Percentiles rank a stretch among this genome's conserved stretches.
Conservation (phyloP, 495 filamentous ascomycete genomes). For the Hypoxylon lienhwacheense region DNA sequence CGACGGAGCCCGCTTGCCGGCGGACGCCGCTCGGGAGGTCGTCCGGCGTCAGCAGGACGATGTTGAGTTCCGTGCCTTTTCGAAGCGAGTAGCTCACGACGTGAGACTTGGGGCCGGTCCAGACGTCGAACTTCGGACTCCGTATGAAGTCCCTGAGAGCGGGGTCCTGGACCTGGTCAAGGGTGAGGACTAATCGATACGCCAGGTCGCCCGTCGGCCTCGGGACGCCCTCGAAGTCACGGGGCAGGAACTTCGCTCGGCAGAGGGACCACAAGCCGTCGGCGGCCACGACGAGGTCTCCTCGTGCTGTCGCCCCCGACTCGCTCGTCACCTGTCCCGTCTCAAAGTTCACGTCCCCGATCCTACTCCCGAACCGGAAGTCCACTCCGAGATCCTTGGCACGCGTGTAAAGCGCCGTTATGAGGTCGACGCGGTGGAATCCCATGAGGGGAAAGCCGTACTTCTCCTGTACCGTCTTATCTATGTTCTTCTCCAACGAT, state of each 20-base stretch:
- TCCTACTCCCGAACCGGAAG: constrained; percentile 35
- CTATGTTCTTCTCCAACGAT: constrained; percentile 36
- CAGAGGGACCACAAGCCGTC: constrained; percentile 57
- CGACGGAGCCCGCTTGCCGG: constrained; percentile 41
- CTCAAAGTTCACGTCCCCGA: constrained; percentile 46
- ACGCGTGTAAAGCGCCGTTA: constrained; percentile 42
- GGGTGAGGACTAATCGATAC: constrained; percentile 55
- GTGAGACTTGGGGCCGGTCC: constrained; percentile 63
- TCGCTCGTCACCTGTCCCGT: constrained; percentile 40
- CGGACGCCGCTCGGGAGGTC: constrained; percentile 46
- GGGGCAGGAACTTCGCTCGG: constrained; percentile 43
- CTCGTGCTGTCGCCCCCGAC: constrained; percentile 37
- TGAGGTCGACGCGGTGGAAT: constrained; percentile 53
- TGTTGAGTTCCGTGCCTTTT: constrained; percentile 54
- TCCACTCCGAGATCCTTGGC: constrained; percentile 42
- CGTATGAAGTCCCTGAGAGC: constrained; percentile 49
- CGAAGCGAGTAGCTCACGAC: constrained; percentile 58
- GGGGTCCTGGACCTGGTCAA: constrained; percentile 47
- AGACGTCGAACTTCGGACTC: constrained; percentile 62
- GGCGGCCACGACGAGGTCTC: constrained; percentile 55
- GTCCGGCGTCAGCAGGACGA: constrained; percentile 55
- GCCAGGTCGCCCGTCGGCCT: constrained; percentile 57
- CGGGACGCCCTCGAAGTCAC: constrained; percentile 45
- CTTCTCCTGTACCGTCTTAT: constrained; percentile 31
- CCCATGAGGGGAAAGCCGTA: constrained; percentile 47